phyloP scores from a whole-genome alignment of 169 alveolate genomes.

The Plasmodium gaboni region DNA sequence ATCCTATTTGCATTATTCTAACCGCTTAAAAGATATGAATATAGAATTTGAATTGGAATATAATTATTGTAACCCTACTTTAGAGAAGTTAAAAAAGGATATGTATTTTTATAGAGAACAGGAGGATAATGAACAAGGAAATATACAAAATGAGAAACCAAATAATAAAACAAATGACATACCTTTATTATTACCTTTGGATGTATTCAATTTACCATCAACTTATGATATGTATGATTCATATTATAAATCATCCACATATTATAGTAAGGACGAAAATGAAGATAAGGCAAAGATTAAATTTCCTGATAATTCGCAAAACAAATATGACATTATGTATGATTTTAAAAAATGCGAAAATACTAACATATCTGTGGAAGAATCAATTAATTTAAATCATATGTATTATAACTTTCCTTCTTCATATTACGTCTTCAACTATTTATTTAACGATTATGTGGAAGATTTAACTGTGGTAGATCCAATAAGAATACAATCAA shows the following conservation, averaged over 20 bases:
- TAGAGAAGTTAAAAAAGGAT: constrained; percentile 34
- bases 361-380: constrained; percentile 55
- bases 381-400: constrained; percentile 34
- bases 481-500: constrained; percentile 5
- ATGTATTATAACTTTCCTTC: constrained; percentile 60
- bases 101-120: background rate
- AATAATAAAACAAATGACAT: background rate
- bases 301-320: constrained; percentile 33
- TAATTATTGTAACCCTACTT: background rate
- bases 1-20: constrained; percentile 27
- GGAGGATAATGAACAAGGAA: background rate
- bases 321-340: constrained; percentile 44
- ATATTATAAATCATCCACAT: constrained; percentile 38
- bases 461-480: constrained; percentile 47
- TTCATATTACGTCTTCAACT: constrained; percentile 45
- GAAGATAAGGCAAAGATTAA: constrained; percentile 46
- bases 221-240: constrained; percentile 61
- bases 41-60: constrained; percentile 17
- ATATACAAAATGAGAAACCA: background rate
- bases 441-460: constrained; percentile 28
- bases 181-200: constrained; percentile 36
- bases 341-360: constrained; percentile 62
- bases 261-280: constrained; percentile 40
- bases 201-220: constrained; percentile 65
- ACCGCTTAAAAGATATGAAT: constrained; percentile 21